These are phyloP conservation scores for Blastocystis sp. DNA, from an alignment of 352 stramenopile genomes.

Conservation along the genomic window DNA sequence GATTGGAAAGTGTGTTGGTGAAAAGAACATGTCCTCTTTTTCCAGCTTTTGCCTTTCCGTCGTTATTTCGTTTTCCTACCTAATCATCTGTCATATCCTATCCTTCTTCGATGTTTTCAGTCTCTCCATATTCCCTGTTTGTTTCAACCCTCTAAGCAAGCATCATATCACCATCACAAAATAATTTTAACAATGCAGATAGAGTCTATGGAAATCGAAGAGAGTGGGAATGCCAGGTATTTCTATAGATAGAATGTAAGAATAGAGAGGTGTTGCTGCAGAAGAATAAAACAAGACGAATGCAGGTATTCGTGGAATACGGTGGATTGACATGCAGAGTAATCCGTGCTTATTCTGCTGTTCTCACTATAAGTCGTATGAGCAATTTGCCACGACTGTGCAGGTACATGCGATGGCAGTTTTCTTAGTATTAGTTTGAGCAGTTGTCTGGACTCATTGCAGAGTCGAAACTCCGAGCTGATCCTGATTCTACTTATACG, in stretches of 20 bases:
- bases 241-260: background rate
- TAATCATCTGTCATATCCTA: background rate
- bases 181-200: background rate
- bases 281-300: background rate
- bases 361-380: slow-evolving; percentile 15
- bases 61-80: slow-evolving; percentile 17
- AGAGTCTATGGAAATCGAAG: slow-evolving; percentile 39
- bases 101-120: background rate
- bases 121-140: background rate
- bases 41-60: background rate
- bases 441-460: background rate
- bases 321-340: background rate
- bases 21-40: slow-evolving; percentile 20
- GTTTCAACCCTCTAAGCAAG: background rate
- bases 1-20: slow-evolving; percentile 43
- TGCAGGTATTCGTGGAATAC: background rate
- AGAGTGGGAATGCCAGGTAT: background rate
- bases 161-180: no score
- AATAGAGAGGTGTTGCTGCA: slow-evolving; percentile 37
- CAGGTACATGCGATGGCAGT: background rate
- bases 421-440: background rate
- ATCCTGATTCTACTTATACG: background rate
- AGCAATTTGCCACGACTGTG: background rate
- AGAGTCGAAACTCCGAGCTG: background rate
- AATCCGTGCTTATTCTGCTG: background rate